Conservation (phyloP, 768 basidiomycete species). For the Lentinula sp. region DNA sequence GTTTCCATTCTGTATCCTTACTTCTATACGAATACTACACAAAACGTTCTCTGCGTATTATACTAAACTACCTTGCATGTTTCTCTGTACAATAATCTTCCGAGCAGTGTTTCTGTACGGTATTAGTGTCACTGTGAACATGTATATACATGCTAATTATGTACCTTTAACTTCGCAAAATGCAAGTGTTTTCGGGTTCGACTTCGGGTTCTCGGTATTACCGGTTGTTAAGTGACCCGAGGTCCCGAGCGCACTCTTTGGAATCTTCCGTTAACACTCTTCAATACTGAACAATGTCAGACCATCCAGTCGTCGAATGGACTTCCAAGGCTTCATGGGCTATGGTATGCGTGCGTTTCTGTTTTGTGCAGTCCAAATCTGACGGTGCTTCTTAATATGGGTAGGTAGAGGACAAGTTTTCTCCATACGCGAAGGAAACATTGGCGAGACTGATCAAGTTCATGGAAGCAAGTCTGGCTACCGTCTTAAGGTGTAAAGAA, state of each 20-base stretch:
- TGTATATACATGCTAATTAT: background rate
- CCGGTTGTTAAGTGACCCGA: background rate
- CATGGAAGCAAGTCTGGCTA: slow-evolving; percentile 53
- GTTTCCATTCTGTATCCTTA: slow-evolving; percentile 1
- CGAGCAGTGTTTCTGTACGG: background rate
- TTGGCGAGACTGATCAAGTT: slow-evolving; percentile 81
- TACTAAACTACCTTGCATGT: background rate
- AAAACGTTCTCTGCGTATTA: background rate
- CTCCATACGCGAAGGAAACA: slow-evolving; percentile 81
- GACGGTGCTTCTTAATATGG: background rate
- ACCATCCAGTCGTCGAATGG: slow-evolving; percentile 69
- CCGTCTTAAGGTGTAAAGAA: background rate
- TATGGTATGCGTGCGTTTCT: slow-evolving; percentile 45
- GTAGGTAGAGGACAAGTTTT: slow-evolving; percentile 90
- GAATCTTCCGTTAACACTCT: background rate
- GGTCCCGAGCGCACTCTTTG: no score
- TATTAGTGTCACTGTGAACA: background rate
- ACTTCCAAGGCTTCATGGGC: slow-evolving; percentile 87
- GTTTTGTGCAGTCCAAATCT: background rate
- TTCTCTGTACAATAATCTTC: background rate
- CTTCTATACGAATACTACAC: background rate
- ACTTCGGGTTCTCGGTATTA: background rate
- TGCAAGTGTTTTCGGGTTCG: background rate
- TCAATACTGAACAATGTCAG: slow-evolving; percentile 35
- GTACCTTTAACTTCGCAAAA: no score